A percentile compares a stretch with the other conserved stretches of the same genome.
phyloP scores from a whole-genome alignment of 345 rosid genomes.

The Pistacia integerrima region DNA sequence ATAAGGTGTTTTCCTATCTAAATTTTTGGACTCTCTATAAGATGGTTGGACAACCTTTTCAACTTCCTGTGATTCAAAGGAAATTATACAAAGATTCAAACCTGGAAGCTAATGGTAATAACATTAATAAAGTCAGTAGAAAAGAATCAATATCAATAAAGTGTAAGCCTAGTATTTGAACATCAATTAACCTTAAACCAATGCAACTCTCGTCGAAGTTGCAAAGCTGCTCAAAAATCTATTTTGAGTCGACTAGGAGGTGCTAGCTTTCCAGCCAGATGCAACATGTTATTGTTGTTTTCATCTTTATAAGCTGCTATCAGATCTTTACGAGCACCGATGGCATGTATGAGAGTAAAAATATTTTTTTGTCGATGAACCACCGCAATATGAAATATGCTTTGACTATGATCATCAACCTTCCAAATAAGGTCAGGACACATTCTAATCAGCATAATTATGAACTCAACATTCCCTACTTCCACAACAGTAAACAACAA shows the following conservation, averaged over 20 bases:
- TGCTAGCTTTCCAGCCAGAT: slow-evolving; percentile 35
- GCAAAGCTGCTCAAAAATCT: slow-evolving; percentile 48
- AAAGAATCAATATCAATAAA: not conserved
- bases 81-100: not conserved
- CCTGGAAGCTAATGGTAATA: no score
- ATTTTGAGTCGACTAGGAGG: slow-evolving; percentile 33
- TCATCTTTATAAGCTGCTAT: slow-evolving; percentile 32
- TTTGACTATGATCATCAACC: slow-evolving; percentile 31
- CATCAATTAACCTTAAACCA: slow-evolving; percentile 46
- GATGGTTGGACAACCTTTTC: slow-evolving; percentile 35
- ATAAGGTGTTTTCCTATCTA: slow-evolving; percentile 27
- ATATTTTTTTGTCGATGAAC: slow-evolving; percentile 36
- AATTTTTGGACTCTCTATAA: slow-evolving; percentile 29
- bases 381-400: slow-evolving; percentile 39
- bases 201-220: slow-evolving; percentile 38
- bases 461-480: slow-evolving; percentile 38
- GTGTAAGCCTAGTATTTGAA: not conserved
- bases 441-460: slow-evolving; percentile 21
- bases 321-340: slow-evolving; percentile 33
- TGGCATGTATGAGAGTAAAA: slow-evolving; percentile 28
- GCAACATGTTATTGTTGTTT: slow-evolving; percentile 34
- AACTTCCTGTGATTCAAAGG: slow-evolving; percentile 28
- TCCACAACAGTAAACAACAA: slow-evolving; percentile 42
- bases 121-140: not conserved
- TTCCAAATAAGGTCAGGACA: slow-evolving; percentile 41